phyloP scores from a whole-genome alignment of 345 rosid species.

The Carallia brachiata region DNA sequence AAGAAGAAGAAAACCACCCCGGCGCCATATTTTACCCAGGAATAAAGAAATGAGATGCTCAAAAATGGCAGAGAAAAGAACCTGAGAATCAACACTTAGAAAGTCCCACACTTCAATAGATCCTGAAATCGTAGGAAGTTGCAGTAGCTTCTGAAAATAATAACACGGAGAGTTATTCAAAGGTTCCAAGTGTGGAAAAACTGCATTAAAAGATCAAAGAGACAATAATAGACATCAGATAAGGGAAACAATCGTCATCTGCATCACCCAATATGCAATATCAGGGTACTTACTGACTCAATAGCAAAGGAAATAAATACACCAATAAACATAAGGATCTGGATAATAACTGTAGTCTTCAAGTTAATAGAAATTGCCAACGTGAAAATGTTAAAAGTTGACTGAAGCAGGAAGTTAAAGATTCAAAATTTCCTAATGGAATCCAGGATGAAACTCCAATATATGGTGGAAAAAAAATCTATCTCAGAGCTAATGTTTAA shows the following conservation, averaged over 20 bases:
- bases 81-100: constrained; percentile 98
- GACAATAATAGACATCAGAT: no score
- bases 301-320: neutral
- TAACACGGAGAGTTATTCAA: constrained; percentile 11
- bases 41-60: neutral
- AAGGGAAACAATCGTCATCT: no score
- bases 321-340: neutral
- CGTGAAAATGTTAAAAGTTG: neutral
- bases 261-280: no score
- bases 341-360: neutral
- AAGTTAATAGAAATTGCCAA: neutral
- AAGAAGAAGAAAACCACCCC: no score
- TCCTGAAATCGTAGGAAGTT: constrained; percentile 86
- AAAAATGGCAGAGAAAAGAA: constrained; percentile 25
- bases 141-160: constrained; percentile 73
- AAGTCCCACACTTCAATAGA: constrained; percentile 99
- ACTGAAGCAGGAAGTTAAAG: neutral
- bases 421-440: neutral
- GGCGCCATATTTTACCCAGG: neutral
- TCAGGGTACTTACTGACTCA: neutral
- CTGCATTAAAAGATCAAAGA: no score
- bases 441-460: neutral
- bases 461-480: neutral
- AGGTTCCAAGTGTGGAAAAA: no score
- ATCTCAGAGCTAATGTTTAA: neutral